Percentiles rank a stretch among this genome's conserved stretches.
These are phyloP conservation scores for Globisporangium orthogonon DNA, from an alignment of 352 stramenopile species.

Conservation along the genomic window DNA sequence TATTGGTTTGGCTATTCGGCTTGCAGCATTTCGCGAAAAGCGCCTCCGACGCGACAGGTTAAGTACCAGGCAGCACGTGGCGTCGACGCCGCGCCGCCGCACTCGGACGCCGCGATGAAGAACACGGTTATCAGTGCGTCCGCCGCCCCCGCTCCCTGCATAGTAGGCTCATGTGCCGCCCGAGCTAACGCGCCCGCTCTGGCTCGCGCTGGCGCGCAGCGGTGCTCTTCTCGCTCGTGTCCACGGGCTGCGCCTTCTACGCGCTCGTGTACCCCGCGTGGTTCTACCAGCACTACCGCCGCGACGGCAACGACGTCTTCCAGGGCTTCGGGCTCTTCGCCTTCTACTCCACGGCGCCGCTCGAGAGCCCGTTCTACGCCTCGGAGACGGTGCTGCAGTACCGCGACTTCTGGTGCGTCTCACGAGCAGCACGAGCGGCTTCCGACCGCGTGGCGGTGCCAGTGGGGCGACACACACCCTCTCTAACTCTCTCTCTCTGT, in stretches of 20 bases:
- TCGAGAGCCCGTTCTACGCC: slow-evolving; percentile 76
- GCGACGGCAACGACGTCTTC: slow-evolving; percentile 63
- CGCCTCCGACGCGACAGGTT: too few species aligned
- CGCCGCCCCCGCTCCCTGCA: not conserved
- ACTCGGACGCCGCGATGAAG: slow-evolving; percentile 28
- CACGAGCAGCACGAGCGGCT: too few species aligned
- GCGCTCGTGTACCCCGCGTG: slow-evolving; percentile 74
- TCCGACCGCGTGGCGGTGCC: too few species aligned
- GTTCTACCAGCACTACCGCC: slow-evolving; percentile 84
- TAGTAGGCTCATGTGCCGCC: too few species aligned
- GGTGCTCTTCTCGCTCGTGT: slow-evolving; percentile 72
- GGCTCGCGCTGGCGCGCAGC: slow-evolving; percentile 20
- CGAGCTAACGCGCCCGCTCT: too few species aligned
- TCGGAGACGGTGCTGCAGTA: slow-evolving; percentile 77
- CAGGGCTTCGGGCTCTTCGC: slow-evolving; percentile 78
- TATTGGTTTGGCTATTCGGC: too few species aligned
- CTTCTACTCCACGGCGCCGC: slow-evolving; percentile 72
- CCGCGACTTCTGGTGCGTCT: slow-evolving; percentile 48
- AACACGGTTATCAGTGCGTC: slow-evolving; percentile 71
- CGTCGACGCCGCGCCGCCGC: too few species aligned
- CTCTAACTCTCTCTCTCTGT: too few species aligned
- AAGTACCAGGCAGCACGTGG: too few species aligned
- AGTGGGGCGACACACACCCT: too few species aligned
- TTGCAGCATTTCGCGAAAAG: too few species aligned
- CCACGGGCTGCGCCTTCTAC: slow-evolving; percentile 72